Evolutionary conservation across 2,329 filamentous ascomycete species (phyloP), one percentile per base, ranked within the genome.

Genomic region (Calonectria hongkongensis): DNA sequence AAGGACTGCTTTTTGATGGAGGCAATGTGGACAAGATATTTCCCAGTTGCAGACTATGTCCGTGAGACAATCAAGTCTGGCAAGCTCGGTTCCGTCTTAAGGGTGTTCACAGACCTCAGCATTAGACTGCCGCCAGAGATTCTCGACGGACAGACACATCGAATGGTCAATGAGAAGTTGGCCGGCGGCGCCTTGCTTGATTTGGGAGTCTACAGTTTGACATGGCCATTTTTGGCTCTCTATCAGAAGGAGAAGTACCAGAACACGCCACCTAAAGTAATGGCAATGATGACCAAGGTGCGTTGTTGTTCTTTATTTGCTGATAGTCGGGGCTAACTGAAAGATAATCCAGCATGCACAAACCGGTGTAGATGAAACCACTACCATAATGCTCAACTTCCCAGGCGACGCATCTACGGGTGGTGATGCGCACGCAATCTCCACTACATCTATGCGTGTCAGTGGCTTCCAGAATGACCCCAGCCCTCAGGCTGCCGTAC

Each of bases 1-100:
- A 95, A 95, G 88, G 89, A 90, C 71, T 80, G 94, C 75, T 93
- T 94, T 87, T 84, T 96, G 71, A 95, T 95, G 93, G 94, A 96
- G 84, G 94, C 94, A 39, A 94, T 97, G 25, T 97, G 95, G 95
- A 97, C 95, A 41, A 89, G 95, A 72, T 97, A 93, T 85, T 96
- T 97, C 86, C 95, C 95, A 1, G 85, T 97, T 13, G 95, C 93
- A 78, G 89, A 94, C 81, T 91, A 94, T 81, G 87, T 95, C 39
- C 87, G 93, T 60, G 90, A 95, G 78, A 85, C 95, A 68, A 86
- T 91, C 65, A 77, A 82, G 66, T 84, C 84, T 1, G 89, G 88
- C 28, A 85, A 86, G 75, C 88, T 91, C 73, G 92, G 91, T 2
- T 86, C 87, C 18, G 89, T 94, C 56, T 90, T 90, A 75, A 89